Conservation (phyloP, 2,329 filamentous ascomycete genomes). For the Pyricularia sp. region DNA sequence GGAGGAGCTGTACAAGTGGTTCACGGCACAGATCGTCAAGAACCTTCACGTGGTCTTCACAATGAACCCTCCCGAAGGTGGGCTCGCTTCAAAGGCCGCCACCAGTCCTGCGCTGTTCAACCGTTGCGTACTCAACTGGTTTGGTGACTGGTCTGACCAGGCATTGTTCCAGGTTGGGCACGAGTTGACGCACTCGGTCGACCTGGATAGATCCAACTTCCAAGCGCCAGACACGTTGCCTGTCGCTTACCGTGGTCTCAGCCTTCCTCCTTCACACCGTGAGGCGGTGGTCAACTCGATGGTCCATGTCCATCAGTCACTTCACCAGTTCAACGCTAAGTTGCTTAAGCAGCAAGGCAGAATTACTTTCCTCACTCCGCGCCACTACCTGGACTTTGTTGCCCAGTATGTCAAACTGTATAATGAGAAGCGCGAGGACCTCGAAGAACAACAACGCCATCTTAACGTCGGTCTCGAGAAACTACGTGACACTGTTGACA, state of each 20-base stretch:
- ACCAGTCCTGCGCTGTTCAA: slow-evolving; percentile 99
- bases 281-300: slow-evolving; percentile 94
- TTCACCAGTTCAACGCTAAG: slow-evolving; percentile 81
- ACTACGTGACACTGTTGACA: slow-evolving; percentile 90
- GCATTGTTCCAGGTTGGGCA: slow-evolving; percentile 95
- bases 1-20: slow-evolving; percentile 99
- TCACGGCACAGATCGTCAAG: slow-evolving; percentile 97
- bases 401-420: slow-evolving; percentile 96
- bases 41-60: slow-evolving; percentile 99
- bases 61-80: slow-evolving; percentile 97
- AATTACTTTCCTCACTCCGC: slow-evolving; percentile 85
- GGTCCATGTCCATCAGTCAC: slow-evolving; percentile 96
- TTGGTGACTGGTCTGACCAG: slow-evolving; percentile 99
- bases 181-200: slow-evolving; percentile 91
- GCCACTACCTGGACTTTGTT: slow-evolving; percentile 96
- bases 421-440: slow-evolving; percentile 94
- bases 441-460: slow-evolving; percentile 97
- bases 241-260: slow-evolving; percentile 80
- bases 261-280: slow-evolving; percentile 77
- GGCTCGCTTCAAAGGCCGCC: slow-evolving; percentile 88
- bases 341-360: slow-evolving; percentile 87
- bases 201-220: slow-evolving; percentile 83
- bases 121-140: slow-evolving; percentile 99
- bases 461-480: slow-evolving; percentile 98
- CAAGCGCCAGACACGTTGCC: slow-evolving; percentile 83